A percentile compares a stretch with the other conserved stretches of the same genome.
Conservation (phyloP, 345 rosid genomes). For the Populus pruinosa region DNA sequence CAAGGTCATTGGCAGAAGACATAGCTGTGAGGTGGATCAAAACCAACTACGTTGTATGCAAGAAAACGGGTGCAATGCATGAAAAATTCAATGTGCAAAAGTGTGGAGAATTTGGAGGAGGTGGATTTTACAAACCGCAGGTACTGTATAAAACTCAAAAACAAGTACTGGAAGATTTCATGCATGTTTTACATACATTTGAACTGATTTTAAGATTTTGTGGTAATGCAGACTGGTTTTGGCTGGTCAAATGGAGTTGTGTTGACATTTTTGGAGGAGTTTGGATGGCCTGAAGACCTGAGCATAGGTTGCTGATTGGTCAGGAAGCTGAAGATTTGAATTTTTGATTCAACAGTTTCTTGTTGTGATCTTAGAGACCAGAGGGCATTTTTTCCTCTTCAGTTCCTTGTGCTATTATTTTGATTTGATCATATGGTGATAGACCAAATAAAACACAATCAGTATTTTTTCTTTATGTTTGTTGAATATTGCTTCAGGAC, state of each 20-base stretch:
- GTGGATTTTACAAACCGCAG: conserved; percentile 71
- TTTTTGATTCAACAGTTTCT: neutral
- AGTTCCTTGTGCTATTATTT: neutral
- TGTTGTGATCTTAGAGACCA: neutral
- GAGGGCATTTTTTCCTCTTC: neutral
- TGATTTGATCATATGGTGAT: neutral
- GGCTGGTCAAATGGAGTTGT: conserved; percentile 97
- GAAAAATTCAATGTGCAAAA: conserved; percentile 46
- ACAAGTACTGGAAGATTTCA: neutral
- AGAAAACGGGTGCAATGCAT: conserved; percentile 54
- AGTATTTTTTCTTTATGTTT: no score
- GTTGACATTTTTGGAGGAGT: conserved; percentile 79
- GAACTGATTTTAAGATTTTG: neutral
- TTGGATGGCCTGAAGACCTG: conserved; percentile 76
- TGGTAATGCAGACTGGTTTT: conserved; percentile 70
- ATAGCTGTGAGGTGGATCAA: conserved; percentile 73
- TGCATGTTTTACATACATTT: neutral
- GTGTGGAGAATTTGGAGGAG: conserved; percentile 62
- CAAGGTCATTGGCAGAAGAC: conserved; percentile 63
- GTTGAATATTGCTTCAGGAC: no score
- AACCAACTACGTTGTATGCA: conserved; percentile 53
- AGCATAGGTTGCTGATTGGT: conserved; percentile 35
- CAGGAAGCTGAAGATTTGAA: neutral
- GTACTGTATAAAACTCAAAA: conserved; percentile 21
- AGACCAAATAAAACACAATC: neutral